Conservation (phyloP, 495 filamentous ascomycete species). For the Aspergillus homomorphus region DNA sequence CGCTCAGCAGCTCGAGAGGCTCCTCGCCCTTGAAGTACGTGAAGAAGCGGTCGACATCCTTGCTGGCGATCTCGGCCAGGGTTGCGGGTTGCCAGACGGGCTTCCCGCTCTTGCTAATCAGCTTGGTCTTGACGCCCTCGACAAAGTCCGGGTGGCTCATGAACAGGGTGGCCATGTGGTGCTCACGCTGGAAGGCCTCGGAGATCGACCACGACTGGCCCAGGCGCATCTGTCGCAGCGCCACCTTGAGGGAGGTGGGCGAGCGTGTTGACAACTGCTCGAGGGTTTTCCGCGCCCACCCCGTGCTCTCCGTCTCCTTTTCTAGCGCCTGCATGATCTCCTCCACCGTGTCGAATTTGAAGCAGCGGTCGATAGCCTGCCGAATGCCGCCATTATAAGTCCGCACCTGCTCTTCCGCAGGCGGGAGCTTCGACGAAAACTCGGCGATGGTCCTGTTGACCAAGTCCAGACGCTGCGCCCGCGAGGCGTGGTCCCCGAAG, state of each 20-base stretch:
- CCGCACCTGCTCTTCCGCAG: constrained; percentile 57
- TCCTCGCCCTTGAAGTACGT: constrained; percentile 34
- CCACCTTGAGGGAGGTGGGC: constrained; percentile 79
- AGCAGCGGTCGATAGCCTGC: constrained; percentile 80
- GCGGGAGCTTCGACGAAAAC: constrained; percentile 76
- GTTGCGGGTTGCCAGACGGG: constrained; percentile 70
- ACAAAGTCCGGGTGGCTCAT: constrained; percentile 86
- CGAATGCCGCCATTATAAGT: constrained; percentile 64
- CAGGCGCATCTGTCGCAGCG: constrained; percentile 73
- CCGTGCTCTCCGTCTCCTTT: constrained; percentile 50
- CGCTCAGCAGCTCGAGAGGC: constrained; percentile 52
- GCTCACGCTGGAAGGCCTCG: constrained; percentile 79
- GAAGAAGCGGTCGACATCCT: constrained; percentile 61
- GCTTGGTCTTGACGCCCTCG: constrained; percentile 73
- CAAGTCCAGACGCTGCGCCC: constrained; percentile 58
- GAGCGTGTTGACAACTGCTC: constrained; percentile 68
- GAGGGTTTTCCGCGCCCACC: constrained; percentile 76
- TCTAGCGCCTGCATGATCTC: constrained; percentile 67
- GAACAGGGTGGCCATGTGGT: constrained; percentile 74
- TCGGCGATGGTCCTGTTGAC: constrained; percentile 90
- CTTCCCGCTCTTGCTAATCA: constrained; percentile 61
- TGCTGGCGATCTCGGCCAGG: constrained; percentile 56
- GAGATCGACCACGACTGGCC: constrained; percentile 72
- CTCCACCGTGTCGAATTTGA: constrained; percentile 60
- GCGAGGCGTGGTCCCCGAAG: constrained; percentile 69